Evolutionary conservation across 2,329 filamentous ascomycete species (phyloP), one percentile per base, ranked within the genome.

Genomic region (Rutstroemia sydowiana): DNA sequence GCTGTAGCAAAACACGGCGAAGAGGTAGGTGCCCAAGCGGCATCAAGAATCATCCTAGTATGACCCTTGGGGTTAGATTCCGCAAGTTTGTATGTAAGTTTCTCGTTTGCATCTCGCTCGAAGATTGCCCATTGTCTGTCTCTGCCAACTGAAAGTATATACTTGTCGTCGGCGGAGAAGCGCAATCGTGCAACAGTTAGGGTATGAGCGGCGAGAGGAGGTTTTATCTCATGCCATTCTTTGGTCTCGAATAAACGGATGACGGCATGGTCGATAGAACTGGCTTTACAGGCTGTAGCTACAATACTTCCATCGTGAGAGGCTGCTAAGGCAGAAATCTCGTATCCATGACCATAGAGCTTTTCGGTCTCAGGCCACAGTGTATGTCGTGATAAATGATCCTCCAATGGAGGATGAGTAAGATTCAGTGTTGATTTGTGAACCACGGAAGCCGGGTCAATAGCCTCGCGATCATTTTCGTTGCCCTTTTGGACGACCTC

Each of bases 341-440:
- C 93, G 70, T 96, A 96, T 28, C 93, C 93, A 70, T 98, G 93
- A 1, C 93, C 93, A 70, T 98, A 98, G 1, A 98, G 78, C 72
- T 98, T 98, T 69, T 98, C 93, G 6, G 82, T 82, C 66, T 98
- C 93, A 3, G 93, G 93, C 90, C 91, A 98, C 30, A 98, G 81
- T 0, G 93, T 95, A 67, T 95, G 84, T 8, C 91, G 83, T 21
- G 90, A 86, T 2, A 98, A 80, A 50, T 88, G 85, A 68, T 97
- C 93, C 69, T 98, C 93, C 32, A 89, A 77, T 0, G 93, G 92
- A 10, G 93, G 91, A 58, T 87, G 82, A 39, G 80, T 70, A 48
- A 85, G 75, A 40, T 84, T 77, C 7, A 90, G 73, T 3, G 80
- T 77, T 1, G 81, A 81, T 64, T 77, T 79, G 59, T 77, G 76